A percentile compares a stretch with the other conserved stretches of the same genome.
Evolutionary conservation across 768 basidiomycete genomes (phyloP).

Genomic region (Pisolithus microcarpus): DNA sequence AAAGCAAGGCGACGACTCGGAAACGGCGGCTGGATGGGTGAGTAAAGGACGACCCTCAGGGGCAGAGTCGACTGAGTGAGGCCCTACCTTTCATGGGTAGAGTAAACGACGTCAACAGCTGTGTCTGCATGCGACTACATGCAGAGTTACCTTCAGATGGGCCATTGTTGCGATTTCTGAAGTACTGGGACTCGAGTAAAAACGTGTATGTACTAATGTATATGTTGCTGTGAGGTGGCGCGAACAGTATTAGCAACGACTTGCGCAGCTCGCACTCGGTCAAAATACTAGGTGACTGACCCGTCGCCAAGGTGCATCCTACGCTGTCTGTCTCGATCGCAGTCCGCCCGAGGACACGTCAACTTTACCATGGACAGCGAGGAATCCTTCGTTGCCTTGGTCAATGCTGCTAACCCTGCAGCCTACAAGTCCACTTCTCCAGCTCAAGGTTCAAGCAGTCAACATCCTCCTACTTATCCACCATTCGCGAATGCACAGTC

Average conservation of each 20-base stretch:
- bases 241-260: too few species aligned
- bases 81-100: too few species aligned
- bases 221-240: background rate
- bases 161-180: too few species aligned
- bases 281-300: background rate
- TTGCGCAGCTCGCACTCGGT: too few species aligned
- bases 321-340: background rate
- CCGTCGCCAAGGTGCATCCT: background rate
- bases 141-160: too few species aligned
- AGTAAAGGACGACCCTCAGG: too few species aligned
- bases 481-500: constrained; percentile 35
- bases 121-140: too few species aligned
- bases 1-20: background rate
- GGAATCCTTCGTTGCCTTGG: constrained; percentile 24
- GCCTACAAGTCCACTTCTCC: background rate
- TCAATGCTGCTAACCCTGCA: constrained; percentile 22
- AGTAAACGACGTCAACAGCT: too few species aligned
- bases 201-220: background rate
- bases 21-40: background rate
- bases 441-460: background rate
- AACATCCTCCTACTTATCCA: constrained; percentile 41
- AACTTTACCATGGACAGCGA: constrained; percentile 15
- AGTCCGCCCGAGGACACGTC: background rate
- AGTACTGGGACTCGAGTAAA: too few species aligned
- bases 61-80: too few species aligned